phyloP scores from a whole-genome alignment of 441 rosid genomes.

The Adansonia madagascariensis region DNA sequence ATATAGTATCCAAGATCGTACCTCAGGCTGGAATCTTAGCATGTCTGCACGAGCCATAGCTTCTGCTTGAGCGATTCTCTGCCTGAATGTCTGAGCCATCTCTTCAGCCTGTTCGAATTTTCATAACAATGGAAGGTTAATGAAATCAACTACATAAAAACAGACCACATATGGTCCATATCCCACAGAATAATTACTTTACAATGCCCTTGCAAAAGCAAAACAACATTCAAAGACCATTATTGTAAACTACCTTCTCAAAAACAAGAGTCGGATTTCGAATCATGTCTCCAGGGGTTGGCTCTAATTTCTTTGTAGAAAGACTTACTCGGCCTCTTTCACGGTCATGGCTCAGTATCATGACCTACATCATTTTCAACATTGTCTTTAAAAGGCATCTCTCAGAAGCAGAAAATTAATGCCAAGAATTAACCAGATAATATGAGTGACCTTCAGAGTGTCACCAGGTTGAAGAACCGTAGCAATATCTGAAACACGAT shows the following conservation, averaged over 20 bases:
- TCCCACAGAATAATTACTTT: background rate
- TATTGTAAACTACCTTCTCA: constrained; percentile 69
- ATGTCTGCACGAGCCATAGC: constrained; percentile 99
- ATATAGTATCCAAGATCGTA: constrained; percentile 28
- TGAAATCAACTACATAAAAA: too few species aligned
- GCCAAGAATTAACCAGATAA: too few species aligned
- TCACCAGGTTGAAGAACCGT: constrained; percentile 99
- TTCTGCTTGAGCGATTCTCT: constrained; percentile 97
- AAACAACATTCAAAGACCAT: background rate
- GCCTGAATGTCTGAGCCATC: constrained; percentile 98
- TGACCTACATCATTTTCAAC: constrained; percentile 27
- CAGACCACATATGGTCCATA: background rate
- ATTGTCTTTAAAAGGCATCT: background rate
- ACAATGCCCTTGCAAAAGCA: background rate
- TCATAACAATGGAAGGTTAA: too few species aligned
- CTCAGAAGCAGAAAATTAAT: background rate
- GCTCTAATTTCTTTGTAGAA: constrained; percentile 95
- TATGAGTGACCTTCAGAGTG: constrained; percentile 63
- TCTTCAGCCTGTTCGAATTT: constrained; percentile 76
- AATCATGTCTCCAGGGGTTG: constrained; percentile 99
- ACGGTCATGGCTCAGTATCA: constrained; percentile 97
- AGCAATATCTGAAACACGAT: constrained; percentile 88
- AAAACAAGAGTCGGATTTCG: constrained; percentile 96
- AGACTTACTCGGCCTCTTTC: constrained; percentile 98
- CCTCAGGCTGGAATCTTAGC: constrained; percentile 98